A percentile compares a stretch with the other conserved stretches of the same genome.
Conservation (phyloP, 495 filamentous ascomycete genomes). For the Penicillium ochrochloron region DNA sequence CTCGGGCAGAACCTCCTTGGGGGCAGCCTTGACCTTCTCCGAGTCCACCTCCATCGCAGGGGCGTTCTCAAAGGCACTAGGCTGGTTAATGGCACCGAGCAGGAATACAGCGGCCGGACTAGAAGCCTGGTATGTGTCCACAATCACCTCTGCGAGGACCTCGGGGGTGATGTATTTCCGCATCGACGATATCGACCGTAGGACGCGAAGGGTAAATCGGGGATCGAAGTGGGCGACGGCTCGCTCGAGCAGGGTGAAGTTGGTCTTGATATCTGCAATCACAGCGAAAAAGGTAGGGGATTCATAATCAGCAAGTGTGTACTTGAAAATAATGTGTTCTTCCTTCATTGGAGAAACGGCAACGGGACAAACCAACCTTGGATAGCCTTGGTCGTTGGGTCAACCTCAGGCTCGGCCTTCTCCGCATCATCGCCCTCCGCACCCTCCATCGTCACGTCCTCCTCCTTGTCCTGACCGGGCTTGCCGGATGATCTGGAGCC, state of each 20-base stretch:
- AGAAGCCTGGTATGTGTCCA: constrained; percentile 73
- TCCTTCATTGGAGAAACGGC: constrained; percentile 2
- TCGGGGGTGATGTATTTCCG: constrained; percentile 86
- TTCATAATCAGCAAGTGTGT: constrained; percentile 13
- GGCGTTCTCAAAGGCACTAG: constrained; percentile 62
- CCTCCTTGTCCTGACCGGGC: constrained; percentile 63
- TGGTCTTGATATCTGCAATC: constrained; percentile 83
- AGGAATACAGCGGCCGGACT: constrained; percentile 70
- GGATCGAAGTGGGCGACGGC: constrained; percentile 93
- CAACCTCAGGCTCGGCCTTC: constrained; percentile 58
- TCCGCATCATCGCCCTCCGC: constrained; percentile 57
- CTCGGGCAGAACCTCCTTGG: constrained; percentile 83
- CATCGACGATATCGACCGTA: constrained; percentile 93
- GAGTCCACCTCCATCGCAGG: constrained; percentile 76
- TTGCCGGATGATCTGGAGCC: constrained; percentile 66
- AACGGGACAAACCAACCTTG: constrained; percentile 49
- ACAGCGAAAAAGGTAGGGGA: not conserved
- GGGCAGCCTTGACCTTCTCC: constrained; percentile 48
- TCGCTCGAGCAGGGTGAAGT: constrained; percentile 87
- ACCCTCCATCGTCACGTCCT: constrained; percentile 76
- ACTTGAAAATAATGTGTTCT: not conserved
- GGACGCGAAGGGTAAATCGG: constrained; percentile 88
- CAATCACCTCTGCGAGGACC: constrained; percentile 78
- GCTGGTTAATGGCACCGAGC: constrained; percentile 66
- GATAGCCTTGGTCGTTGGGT: constrained; percentile 68